Evolutionary conservation across 2,329 filamentous ascomycete genomes (phyloP).

Genomic region (Diaporthe helianthi): DNA sequence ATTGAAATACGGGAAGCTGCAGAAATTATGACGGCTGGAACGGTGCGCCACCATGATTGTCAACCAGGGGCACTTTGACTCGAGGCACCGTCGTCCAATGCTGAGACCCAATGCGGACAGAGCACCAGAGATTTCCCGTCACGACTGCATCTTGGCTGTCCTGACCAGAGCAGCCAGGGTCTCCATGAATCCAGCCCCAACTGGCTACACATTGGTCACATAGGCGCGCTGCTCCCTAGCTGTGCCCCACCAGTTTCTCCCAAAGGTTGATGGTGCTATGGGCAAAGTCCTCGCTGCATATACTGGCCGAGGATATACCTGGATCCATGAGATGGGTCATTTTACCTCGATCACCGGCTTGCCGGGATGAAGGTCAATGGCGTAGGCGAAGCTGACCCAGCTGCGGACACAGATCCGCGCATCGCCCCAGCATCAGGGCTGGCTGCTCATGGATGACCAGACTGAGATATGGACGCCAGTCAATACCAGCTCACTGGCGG

Average conservation of each 20-base stretch:
- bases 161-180: slow-evolving; percentile 21
- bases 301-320: not conserved
- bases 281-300: not conserved
- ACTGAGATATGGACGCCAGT: not conserved
- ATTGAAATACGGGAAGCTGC: slow-evolving; percentile 46
- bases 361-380: not conserved
- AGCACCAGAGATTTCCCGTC: slow-evolving; percentile 9
- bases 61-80: slow-evolving; percentile 46
- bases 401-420: not conserved
- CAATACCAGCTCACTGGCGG: slow-evolving; percentile 31
- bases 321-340: not conserved
- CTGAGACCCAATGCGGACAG: slow-evolving; percentile 32
- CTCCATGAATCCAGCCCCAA: not conserved
- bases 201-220: slow-evolving; percentile 22
- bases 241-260: slow-evolving; percentile 32
- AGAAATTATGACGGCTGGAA: slow-evolving; percentile 46
- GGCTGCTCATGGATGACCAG: slow-evolving; percentile 3
- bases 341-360: not conserved
- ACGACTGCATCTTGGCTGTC: slow-evolving; percentile 12
- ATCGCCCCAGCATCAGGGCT: not conserved
- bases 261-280: slow-evolving; percentile 7
- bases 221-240: slow-evolving; percentile 13
- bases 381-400: slow-evolving; percentile 4
- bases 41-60: slow-evolving; percentile 42
- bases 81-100: slow-evolving; percentile 43